These are phyloP conservation scores for Penicillium oxalicum DNA, from an alignment of 2,329 filamentous ascomycete genomes.

Conservation along the genomic window DNA sequence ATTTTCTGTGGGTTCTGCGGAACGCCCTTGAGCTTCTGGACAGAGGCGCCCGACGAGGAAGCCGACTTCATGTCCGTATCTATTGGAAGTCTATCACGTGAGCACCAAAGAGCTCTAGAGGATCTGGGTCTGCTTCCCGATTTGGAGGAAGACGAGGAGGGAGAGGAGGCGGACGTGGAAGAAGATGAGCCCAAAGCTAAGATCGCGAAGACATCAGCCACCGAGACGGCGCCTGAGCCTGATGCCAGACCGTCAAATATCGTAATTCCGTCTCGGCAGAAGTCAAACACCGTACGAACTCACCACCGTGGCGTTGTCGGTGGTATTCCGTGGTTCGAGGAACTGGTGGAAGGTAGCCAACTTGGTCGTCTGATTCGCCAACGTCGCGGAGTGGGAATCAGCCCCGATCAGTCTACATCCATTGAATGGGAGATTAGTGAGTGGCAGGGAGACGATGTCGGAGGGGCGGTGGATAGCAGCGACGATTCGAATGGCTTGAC, in stretches of 20 bases:
- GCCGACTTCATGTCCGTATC: constrained; percentile 75
- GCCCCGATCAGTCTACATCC: constrained; percentile 57
- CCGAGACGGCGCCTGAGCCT: constrained; percentile 7
- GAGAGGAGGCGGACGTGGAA: no score
- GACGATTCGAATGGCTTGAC: constrained; percentile 14
- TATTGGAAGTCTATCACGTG: constrained; percentile 66
- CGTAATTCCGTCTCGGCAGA: constrained; percentile 16
- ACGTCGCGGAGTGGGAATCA: constrained; percentile 53
- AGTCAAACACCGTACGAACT: constrained; percentile 25
- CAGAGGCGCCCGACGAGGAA: constrained; percentile 63
- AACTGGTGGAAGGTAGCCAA: constrained; percentile 68
- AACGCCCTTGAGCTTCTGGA: constrained; percentile 78
- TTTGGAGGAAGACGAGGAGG: constrained; percentile 29
- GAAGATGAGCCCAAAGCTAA: constrained; percentile 8
- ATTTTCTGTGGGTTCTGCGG: constrained; percentile 92
- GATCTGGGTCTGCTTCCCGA: constrained; percentile 66
- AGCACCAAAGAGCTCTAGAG: constrained; percentile 67
- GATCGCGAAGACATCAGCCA: constrained; percentile 4
- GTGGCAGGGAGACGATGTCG: constrained; percentile 49
- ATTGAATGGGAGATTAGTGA: constrained; percentile 84
- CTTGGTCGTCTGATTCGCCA: constrained; percentile 62
- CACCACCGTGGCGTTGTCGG: constrained; percentile 35
- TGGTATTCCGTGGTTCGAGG: constrained; percentile 82
- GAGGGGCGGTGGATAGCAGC: constrained; percentile 15
- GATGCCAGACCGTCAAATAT: constrained; percentile 12